phyloP scores from a whole-genome alignment of 805 yeast species.

The Metschnikowia koreensis region DNA sequence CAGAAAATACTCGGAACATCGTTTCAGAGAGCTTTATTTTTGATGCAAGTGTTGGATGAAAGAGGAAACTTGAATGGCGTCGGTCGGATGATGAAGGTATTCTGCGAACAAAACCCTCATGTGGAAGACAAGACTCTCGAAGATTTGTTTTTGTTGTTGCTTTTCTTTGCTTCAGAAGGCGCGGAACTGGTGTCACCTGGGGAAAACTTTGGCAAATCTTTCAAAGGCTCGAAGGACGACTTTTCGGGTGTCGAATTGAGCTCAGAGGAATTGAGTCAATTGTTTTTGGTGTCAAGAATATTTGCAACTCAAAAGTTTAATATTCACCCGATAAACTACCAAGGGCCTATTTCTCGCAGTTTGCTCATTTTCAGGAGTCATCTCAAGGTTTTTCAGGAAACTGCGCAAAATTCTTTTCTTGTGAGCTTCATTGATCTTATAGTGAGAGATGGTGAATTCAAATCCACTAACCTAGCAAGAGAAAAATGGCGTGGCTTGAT shows the following conservation, averaged over 20 bases:
- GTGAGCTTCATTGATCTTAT: slow-evolving; percentile 48
- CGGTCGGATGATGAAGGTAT: slow-evolving; percentile 48
- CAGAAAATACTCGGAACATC: slow-evolving; percentile 10
- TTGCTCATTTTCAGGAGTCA: slow-evolving; percentile 67
- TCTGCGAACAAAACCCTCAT: slow-evolving; percentile 19
- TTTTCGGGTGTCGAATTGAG: slow-evolving; percentile 26
- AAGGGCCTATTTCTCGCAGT: slow-evolving; percentile 69
- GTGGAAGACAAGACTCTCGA: slow-evolving; percentile 29
- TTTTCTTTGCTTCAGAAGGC: slow-evolving; percentile 30
- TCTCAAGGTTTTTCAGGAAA: slow-evolving; percentile 49
- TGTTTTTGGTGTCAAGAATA: slow-evolving; percentile 36
- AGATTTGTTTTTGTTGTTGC: slow-evolving; percentile 45
- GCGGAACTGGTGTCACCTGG: not conserved
- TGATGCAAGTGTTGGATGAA: slow-evolving; percentile 49
- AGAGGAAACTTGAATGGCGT: slow-evolving; percentile 26
- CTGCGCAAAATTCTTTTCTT: slow-evolving; percentile 55
- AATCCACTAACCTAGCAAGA: slow-evolving; percentile 41
- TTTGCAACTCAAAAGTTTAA: slow-evolving; percentile 36
- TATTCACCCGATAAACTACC: slow-evolving; percentile 45
- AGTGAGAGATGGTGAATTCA: slow-evolving; percentile 48
- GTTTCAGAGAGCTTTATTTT: slow-evolving; percentile 46
- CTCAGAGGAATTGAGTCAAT: slow-evolving; percentile 37
- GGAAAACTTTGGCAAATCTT: not conserved
- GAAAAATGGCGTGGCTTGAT: slow-evolving; percentile 60
- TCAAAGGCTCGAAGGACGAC: slow-evolving; percentile 10